phyloP scores from a whole-genome alignment of 2,329 filamentous ascomycete species.

The Diaporthe sp. region DNA sequence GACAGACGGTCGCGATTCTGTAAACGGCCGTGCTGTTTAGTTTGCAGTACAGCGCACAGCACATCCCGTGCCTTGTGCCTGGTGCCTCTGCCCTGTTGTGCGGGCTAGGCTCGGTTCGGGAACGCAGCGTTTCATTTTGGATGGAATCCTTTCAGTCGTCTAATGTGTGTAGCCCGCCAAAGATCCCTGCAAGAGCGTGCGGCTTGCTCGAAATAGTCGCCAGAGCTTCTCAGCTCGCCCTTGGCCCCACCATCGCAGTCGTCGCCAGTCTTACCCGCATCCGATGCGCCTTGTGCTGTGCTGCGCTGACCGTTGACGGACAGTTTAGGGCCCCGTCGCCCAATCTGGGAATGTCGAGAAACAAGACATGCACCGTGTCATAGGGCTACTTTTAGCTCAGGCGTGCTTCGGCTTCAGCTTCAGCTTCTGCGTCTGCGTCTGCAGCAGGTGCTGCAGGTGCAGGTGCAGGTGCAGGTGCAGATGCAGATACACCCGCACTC shows the following conservation, averaged over 20 bases:
- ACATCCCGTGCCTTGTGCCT: background rate
- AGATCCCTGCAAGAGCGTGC: slow-evolving; percentile 24
- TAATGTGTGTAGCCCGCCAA: slow-evolving; percentile 1
- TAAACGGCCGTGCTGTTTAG: background rate
- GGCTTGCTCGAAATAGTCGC: slow-evolving; percentile 24
- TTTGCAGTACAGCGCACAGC: background rate
- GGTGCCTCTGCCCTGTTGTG: background rate
- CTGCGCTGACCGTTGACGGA: slow-evolving; percentile 21
- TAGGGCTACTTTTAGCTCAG: slow-evolving; percentile 32
- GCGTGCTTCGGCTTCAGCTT: slow-evolving; percentile 8
- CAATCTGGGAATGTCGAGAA: background rate
- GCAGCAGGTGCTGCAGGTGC: background rate
- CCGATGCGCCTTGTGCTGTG: slow-evolving; percentile 10
- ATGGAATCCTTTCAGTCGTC: slow-evolving; percentile 12
- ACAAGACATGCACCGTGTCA: background rate
- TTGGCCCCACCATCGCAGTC: slow-evolving; percentile 16
- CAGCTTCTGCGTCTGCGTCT: slow-evolving; percentile 11
- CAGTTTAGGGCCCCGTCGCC: background rate
- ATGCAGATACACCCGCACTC: background rate
- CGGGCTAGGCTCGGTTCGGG: slow-evolving; percentile 9
- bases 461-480: background rate
- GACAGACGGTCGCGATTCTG: background rate
- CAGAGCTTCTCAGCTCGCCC: slow-evolving; percentile 25
- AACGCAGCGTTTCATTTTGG: slow-evolving; percentile 25
- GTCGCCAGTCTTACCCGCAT: slow-evolving; percentile 23